Evolutionary conservation across 2,329 filamentous ascomycete species (phyloP).

Genomic region (Colletotrichum sp.): DNA sequence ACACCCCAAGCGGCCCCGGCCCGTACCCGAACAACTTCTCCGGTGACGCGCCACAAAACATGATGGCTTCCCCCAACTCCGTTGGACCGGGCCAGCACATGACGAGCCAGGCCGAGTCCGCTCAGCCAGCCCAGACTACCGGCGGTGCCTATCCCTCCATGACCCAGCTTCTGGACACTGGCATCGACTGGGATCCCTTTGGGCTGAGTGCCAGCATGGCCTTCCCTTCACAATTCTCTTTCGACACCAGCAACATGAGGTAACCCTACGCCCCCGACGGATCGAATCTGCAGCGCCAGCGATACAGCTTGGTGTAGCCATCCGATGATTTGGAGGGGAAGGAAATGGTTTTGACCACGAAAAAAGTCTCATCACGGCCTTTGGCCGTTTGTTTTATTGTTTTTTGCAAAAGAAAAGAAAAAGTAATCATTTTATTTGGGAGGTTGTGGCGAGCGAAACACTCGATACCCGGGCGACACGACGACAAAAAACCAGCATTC

Average conservation of each 20-base stretch:
- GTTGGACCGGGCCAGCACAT: constrained; percentile 39
- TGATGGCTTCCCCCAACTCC: constrained; percentile 43
- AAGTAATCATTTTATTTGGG: constrained; percentile 7
- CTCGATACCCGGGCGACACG: constrained; percentile 24
- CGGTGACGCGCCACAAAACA: constrained; percentile 44
- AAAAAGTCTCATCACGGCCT: not conserved
- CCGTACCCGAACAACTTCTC: constrained; percentile 68
- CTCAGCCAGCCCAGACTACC: constrained; percentile 25
- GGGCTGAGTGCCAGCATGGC: constrained; percentile 94
- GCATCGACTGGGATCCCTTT: constrained; percentile 92
- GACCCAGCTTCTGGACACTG: constrained; percentile 74
- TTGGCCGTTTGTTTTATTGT: not conserved
- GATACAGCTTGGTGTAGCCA: not conserved
- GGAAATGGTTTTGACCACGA: not conserved
- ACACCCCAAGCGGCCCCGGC: constrained; percentile 68
- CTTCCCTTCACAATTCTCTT: constrained; percentile 84
- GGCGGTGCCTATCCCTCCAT: constrained; percentile 64
- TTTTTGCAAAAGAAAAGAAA: not conserved
- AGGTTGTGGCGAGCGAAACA: constrained; percentile 16
- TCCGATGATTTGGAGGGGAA: not conserved
- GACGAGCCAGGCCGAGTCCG: constrained; percentile 39
- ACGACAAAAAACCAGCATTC: constrained; percentile 16
- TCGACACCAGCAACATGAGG: constrained; percentile 65
- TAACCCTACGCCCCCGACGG: constrained; percentile 25
- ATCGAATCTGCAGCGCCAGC: not conserved